Evolutionary conservation across 2,329 filamentous ascomycete genomes (phyloP), one percentile per base, ranked within the genome.

Genomic region (Dactylellina cionopaga): DNA sequence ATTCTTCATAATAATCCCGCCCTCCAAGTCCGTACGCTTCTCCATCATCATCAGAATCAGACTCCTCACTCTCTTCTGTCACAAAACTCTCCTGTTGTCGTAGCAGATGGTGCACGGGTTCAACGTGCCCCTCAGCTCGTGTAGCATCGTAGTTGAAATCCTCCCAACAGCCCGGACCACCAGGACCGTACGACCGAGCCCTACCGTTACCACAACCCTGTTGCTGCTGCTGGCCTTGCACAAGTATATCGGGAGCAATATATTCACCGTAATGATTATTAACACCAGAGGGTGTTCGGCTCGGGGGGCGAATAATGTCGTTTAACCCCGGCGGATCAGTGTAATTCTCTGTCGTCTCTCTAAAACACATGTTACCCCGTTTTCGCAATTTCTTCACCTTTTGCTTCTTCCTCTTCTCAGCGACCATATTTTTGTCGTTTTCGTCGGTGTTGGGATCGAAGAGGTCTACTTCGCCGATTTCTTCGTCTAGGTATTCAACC

Each of bases 201-300:
- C n/a, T n/a, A n/a, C n/a, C n/a, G n/a, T n/a, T n/a, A n/a, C n/a
- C n/a, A n/a, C n/a, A n/a, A n/a, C n/a, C n/a, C n/a, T n/a, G n/a
- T n/a, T n/a, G n/a, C n/a, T n/a, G n/a, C n/a, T n/a, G n/a, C n/a
- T n/a, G n/a, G n/a, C n/a, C n/a, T n/a, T n/a, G n/a, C n/a, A n/a
- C n/a, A n/a, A n/a, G n/a, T n/a, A n/a, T n/a, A n/a, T n/a, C n/a
- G n/a, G n/a, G 25, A n/a, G 46, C 25, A 13, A 39, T 55, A 25
- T 55, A 55, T 24, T 15, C 25, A 5, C 51, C n/a, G 13, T 55
- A 55, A 55, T 55, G 51, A 35, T 35, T 44, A n/a, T 33, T n/a
- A n/a, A n/a, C n/a, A n/a, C 15, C n/a, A 4, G 5, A 9, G 25
- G 10, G 51, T 29, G 6, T 27, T n/a, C 27, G 25, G n/a, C 46